Conservation (phyloP, 352 stramenopile genomes). For the Peronospora belbahrii region DNA sequence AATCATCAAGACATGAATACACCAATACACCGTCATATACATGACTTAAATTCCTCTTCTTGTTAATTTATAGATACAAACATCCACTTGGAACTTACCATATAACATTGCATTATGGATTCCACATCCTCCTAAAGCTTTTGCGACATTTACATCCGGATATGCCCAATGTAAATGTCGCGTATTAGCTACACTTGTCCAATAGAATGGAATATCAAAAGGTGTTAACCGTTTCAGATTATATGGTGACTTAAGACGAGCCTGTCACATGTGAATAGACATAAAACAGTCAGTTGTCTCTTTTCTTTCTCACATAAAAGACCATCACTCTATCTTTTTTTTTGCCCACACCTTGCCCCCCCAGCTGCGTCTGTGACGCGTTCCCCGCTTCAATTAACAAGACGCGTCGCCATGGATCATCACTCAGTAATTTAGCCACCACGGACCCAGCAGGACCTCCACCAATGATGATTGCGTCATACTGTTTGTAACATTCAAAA, state of each 20-base stretch:
- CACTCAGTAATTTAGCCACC: slow-evolving; percentile 40
- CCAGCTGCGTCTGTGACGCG: slow-evolving; percentile 45
- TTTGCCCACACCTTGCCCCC: slow-evolving; percentile 30
- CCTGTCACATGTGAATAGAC: slow-evolving; percentile 10
- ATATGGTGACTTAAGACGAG: slow-evolving; percentile 26
- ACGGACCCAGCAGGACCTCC: slow-evolving; percentile 53
- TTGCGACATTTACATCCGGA: slow-evolving; percentile 73
- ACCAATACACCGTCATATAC: too few species aligned
- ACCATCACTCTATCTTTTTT: not conserved
- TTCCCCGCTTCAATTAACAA: slow-evolving; percentile 60
- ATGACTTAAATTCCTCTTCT: not conserved
- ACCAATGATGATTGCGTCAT: slow-evolving; percentile 54
- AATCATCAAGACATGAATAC: too few species aligned
- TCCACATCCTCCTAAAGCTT: slow-evolving; percentile 79
- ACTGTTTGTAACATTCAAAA: slow-evolving; percentile 26
- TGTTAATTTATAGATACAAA: too few species aligned
- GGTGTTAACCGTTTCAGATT: slow-evolving; percentile 50
- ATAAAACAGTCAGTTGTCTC: not conserved
- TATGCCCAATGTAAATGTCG: slow-evolving; percentile 65
- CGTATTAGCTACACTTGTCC: slow-evolving; percentile 72
- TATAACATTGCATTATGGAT: slow-evolving; percentile 91
- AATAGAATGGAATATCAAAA: slow-evolving; percentile 84
- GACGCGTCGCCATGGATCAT: slow-evolving; percentile 49
- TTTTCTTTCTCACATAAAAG: not conserved
- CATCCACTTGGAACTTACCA: slow-evolving; percentile 27